Conservation (phyloP, 257 asterid species). For the Solanum virginianum region DNA sequence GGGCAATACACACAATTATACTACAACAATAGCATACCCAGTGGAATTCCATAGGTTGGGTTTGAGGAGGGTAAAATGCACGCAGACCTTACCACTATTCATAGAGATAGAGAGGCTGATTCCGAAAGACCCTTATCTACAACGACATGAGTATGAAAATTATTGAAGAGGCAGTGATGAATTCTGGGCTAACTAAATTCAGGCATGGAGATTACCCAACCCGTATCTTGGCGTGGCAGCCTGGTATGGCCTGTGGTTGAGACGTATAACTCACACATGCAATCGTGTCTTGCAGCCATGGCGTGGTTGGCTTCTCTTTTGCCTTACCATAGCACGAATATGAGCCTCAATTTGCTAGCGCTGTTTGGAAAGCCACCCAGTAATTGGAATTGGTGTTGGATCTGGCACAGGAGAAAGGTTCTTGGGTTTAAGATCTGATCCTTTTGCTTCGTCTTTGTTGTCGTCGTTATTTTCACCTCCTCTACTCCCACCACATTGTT, state of each 20-base stretch:
- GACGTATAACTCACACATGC: background rate
- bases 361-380: no score
- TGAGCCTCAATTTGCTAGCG: background rate
- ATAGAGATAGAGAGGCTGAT: background rate
- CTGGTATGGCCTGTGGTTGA: background rate
- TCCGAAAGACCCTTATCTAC: no score
- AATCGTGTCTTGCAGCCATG: constrained; percentile 1
- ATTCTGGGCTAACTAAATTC: background rate
- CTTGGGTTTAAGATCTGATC: background rate
- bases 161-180: background rate
- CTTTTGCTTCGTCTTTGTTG: background rate
- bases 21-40: background rate
- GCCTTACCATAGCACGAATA: background rate
- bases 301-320: background rate
- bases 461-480: background rate
- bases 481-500: background rate
- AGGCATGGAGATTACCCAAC: background rate
- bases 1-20: background rate
- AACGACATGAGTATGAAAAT: no score
- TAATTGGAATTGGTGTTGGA: no score
- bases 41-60: no score
- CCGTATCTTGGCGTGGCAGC: constrained; percentile 18
- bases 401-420: background rate
- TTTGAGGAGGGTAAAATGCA: no score
- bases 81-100: background rate